A percentile compares a stretch with the other conserved stretches of the same genome.
Conservation (phyloP, 2,329 filamentous ascomycete species). For the Graphilbum sp. region DNA sequence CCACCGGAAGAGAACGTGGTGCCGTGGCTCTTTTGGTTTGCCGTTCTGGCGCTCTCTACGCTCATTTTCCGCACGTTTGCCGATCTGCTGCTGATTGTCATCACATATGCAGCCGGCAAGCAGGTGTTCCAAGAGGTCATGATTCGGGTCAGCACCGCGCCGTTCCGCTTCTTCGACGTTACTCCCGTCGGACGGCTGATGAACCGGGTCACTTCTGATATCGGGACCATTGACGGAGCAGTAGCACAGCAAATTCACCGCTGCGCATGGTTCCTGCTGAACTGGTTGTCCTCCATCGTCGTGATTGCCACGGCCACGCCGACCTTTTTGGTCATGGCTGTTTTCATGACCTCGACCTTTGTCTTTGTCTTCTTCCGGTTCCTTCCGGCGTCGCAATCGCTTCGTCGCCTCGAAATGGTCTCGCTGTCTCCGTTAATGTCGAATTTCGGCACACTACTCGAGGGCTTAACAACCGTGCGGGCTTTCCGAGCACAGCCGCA, state of each 20-base stretch:
- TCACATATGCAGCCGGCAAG: conserved; percentile 64
- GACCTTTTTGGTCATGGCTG: conserved; percentile 55
- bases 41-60: conserved; percentile 45
- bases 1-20: conserved; percentile 48
- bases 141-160: conserved; percentile 57
- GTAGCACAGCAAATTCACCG: conserved; percentile 58
- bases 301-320: conserved; percentile 73
- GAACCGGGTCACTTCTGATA: conserved; percentile 83
- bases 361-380: conserved; percentile 61
- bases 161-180: conserved; percentile 80
- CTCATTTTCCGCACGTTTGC: conserved; percentile 43
- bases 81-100: conserved; percentile 54
- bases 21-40: conserved; percentile 61
- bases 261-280: conserved; percentile 54
- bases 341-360: conserved; percentile 51
- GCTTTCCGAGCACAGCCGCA: conserved; percentile 64
- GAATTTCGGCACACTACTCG: conserved; percentile 77
- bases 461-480: conserved; percentile 73
- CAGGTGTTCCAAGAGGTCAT: conserved; percentile 60
- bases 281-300: conserved; percentile 54
- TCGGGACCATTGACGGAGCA: conserved; percentile 77
- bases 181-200: conserved; percentile 81
- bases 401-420: conserved; percentile 76
- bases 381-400: conserved; percentile 65
- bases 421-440: conserved; percentile 79